Evolutionary conservation across 495 filamentous ascomycete species (phyloP).

Genomic region (Lasiosphaeris hirsuta): DNA sequence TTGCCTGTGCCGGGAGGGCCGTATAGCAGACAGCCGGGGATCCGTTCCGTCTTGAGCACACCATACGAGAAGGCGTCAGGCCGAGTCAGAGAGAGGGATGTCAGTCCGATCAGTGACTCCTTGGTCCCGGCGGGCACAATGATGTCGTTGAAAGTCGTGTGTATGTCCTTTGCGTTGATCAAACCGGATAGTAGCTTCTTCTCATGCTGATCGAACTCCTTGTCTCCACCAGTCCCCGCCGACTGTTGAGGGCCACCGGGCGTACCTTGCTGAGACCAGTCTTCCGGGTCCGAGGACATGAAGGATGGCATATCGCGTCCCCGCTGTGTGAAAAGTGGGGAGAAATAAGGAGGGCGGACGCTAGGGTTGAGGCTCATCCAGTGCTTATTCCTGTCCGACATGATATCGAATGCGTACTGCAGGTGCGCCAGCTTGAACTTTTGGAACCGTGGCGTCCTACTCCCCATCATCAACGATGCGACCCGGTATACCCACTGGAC

Average conservation of each 20-base stretch:
- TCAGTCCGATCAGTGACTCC: slow-evolving; percentile 84
- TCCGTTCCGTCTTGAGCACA: slow-evolving; percentile 85
- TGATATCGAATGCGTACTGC: slow-evolving; percentile 19
- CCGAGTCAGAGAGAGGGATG: slow-evolving; percentile 78
- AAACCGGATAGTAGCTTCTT: slow-evolving; percentile 77
- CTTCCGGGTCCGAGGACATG: slow-evolving; percentile 4
- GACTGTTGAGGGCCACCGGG: neutral
- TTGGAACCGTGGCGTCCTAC: slow-evolving; percentile 9
- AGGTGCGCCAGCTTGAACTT: slow-evolving; percentile 16
- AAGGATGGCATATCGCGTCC: neutral
- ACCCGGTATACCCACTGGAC: slow-evolving; percentile 34
- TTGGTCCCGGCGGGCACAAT: slow-evolving; percentile 78
- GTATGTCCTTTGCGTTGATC: slow-evolving; percentile 73
- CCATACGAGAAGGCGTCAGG: slow-evolving; percentile 96
- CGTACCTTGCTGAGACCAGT: slow-evolving; percentile 3
- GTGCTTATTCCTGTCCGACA: slow-evolving; percentile 23
- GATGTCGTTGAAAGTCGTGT: slow-evolving; percentile 81
- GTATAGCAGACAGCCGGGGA: slow-evolving; percentile 86
- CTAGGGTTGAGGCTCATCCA: slow-evolving; percentile 20
- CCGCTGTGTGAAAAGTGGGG: slow-evolving; percentile 19
- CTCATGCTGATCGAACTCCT: slow-evolving; percentile 58
- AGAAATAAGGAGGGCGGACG: slow-evolving; percentile 30
- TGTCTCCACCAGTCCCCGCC: slow-evolving; percentile 6
- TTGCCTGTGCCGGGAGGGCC: slow-evolving; percentile 96
- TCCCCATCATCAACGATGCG: slow-evolving; percentile 26